phyloP scores from a whole-genome alignment of 305 asterid genomes.

The Fraxinus velutina region DNA sequence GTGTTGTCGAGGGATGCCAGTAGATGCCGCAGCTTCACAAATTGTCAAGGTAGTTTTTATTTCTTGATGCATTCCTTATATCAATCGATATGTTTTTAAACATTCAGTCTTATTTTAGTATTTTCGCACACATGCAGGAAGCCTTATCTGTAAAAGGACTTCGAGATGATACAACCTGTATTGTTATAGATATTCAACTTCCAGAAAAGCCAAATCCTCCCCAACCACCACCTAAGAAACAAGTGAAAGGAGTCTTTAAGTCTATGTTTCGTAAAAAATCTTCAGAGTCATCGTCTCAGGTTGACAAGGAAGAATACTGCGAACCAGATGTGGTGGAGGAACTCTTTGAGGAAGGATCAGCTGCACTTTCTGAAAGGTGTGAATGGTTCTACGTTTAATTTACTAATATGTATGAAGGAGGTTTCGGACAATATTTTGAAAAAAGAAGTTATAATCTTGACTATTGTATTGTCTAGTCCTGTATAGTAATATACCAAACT shows the following conservation, averaged over 20 bases:
- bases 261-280: conserved; percentile 72
- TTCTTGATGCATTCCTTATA: not conserved
- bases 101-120: conserved; percentile 16
- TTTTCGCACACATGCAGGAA: conserved; percentile 49
- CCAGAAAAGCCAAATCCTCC: conserved; percentile 69
- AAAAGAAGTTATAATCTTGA: not conserved
- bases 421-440: not conserved
- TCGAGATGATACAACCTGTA: conserved; percentile 98
- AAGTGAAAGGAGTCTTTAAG: conserved; percentile 73
- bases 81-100: not conserved
- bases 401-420: not conserved
- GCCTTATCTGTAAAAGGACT: conserved; percentile 83
- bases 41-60: conserved; percentile 64
- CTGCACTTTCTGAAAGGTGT: conserved; percentile 87
- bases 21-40: conserved; percentile 87
- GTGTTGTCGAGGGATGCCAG: conserved; percentile 80
- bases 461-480: not conserved
- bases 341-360: conserved; percentile 91
- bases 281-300: conserved; percentile 61
- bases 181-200: conserved; percentile 76
- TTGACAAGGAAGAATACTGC: conserved; percentile 51
- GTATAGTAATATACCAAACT: not conserved
- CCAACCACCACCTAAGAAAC: conserved; percentile 66
- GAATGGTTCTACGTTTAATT: not conserved
- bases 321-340: conserved; percentile 86